phyloP scores from a whole-genome alignment of 345 rosid species.

The Ceriops decandra region DNA sequence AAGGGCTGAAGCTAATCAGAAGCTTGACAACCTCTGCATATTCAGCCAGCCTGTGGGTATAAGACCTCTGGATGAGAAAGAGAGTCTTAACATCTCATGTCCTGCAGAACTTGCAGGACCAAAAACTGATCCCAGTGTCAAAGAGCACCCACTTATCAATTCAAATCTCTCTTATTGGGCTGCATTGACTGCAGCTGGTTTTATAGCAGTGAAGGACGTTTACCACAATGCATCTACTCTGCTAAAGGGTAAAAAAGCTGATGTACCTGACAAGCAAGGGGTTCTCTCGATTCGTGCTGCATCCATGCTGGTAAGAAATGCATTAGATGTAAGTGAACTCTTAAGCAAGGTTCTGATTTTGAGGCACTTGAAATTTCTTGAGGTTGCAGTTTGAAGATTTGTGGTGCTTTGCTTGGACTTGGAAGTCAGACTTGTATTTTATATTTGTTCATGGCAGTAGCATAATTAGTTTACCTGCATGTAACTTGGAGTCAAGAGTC shows the following conservation, averaged over 20 bases:
- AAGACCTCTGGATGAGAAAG: conserved; percentile 54
- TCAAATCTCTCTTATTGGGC: conserved; percentile 40
- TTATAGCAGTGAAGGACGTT: conserved; percentile 51
- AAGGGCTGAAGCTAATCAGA: conserved; percentile 51
- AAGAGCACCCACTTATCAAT: conserved; percentile 32
- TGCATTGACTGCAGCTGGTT: conserved; percentile 39
- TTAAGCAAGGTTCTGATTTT: neutral
- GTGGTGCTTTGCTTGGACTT: no score
- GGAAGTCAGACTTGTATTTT: no score
- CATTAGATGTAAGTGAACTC: conserved; percentile 7
- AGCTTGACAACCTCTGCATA: conserved; percentile 50
- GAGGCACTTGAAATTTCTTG: no score
- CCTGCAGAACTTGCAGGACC: conserved; percentile 27
- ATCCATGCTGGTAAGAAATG: conserved; percentile 78
- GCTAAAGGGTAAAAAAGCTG: conserved; percentile 54
- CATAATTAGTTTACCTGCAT: no score
- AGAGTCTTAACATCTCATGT: conserved; percentile 22
- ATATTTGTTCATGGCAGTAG: no score
- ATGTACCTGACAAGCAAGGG: conserved; percentile 62
- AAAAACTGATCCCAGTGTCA: conserved; percentile 37
- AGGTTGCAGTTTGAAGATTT: no score
- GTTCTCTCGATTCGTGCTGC: conserved; percentile 83
- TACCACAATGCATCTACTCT: conserved; percentile 51
- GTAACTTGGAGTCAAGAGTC: no score
- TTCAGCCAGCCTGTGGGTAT: conserved; percentile 87